Conservation (phyloP, 2,329 filamentous ascomycete genomes). For the Coniella vitis region DNA sequence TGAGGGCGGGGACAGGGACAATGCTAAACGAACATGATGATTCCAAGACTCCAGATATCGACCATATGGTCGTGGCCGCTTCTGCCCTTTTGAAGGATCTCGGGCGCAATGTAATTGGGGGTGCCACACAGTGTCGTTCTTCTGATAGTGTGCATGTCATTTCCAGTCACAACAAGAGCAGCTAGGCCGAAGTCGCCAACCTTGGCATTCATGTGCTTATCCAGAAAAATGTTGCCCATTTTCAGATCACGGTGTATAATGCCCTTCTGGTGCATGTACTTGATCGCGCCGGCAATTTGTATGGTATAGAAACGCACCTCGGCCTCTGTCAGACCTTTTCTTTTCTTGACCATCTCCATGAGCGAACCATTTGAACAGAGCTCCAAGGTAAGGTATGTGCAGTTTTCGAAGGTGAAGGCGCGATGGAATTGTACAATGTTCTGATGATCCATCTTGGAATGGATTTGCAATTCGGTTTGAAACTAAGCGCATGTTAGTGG, state of each 20-base stretch:
- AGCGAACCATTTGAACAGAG: slow-evolving; percentile 92
- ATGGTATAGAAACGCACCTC: slow-evolving; percentile 92
- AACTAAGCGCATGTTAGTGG: slow-evolving; percentile 38
- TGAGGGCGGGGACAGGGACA: too few relatives aligned
- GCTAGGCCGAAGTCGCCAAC: slow-evolving; percentile 96
- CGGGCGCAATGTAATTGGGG: slow-evolving; percentile 95
- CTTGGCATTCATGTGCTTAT: slow-evolving; percentile 93
- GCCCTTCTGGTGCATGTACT: slow-evolving; percentile 92
- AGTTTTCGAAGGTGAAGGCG: slow-evolving; percentile 82
- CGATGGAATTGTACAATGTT: slow-evolving; percentile 95
- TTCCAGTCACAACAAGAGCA: slow-evolving; percentile 82
- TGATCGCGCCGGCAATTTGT: slow-evolving; percentile 93
- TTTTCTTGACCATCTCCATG: slow-evolving; percentile 94
- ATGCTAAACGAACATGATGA: slow-evolving; percentile 63
- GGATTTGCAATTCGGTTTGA: slow-evolving; percentile 86
- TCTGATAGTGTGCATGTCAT: slow-evolving; percentile 76
- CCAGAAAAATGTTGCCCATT: slow-evolving; percentile 96
- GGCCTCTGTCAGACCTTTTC: slow-evolving; percentile 84
- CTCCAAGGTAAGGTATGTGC: slow-evolving; percentile 90
- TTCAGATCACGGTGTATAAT: slow-evolving; percentile 97
- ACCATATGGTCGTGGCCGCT: slow-evolving; percentile 97
- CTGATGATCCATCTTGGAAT: slow-evolving; percentile 93
- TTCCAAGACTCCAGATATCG: slow-evolving; percentile 95
- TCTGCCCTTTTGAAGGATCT: slow-evolving; percentile 89
- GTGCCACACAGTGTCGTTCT: slow-evolving; percentile 94